Conservation (phyloP, 495 filamentous ascomycete species). For the Penicillium nucicola region DNA sequence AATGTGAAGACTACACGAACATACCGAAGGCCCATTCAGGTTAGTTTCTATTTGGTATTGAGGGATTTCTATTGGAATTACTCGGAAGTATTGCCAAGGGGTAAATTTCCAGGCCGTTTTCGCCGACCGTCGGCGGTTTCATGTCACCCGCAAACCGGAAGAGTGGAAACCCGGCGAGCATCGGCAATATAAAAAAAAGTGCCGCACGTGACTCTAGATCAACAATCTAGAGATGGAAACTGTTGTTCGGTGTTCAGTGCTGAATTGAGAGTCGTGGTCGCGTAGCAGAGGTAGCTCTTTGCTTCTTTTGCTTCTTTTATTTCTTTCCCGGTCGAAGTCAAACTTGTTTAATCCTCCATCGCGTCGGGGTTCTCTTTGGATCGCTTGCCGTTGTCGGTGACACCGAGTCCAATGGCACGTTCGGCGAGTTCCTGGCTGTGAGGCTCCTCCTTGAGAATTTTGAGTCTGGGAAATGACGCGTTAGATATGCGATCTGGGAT, state of each 20-base stretch:
- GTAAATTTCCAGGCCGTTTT: slow-evolving; percentile 20
- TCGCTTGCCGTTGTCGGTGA: slow-evolving; percentile 58
- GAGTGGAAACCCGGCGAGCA: slow-evolving; percentile 27
- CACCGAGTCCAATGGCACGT: slow-evolving; percentile 65
- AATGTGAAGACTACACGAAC: slow-evolving; percentile 8
- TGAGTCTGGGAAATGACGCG: slow-evolving; percentile 52
- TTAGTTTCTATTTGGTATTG: slow-evolving; percentile 32
- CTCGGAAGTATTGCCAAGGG: slow-evolving; percentile 21
- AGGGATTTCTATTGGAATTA: slow-evolving; percentile 32
- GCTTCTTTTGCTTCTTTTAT: slow-evolving; percentile 1
- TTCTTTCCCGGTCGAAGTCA: not conserved
- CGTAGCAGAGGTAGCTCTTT: slow-evolving; percentile 1
- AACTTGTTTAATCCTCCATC: slow-evolving; percentile 32
- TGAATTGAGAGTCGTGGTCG: slow-evolving; percentile 7
- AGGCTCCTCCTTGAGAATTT: slow-evolving; percentile 72
- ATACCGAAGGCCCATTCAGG: slow-evolving; percentile 21
- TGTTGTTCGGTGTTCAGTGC: slow-evolving; percentile 5
- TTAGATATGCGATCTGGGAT: not conserved
- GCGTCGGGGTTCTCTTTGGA: slow-evolving; percentile 26
- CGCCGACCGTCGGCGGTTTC: slow-evolving; percentile 34
- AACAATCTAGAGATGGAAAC: slow-evolving; percentile 2
- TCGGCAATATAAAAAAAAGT: slow-evolving; percentile 33
- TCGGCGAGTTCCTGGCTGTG: slow-evolving; percentile 85
- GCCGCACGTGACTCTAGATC: slow-evolving; percentile 17
- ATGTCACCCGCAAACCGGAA: slow-evolving; percentile 28